Base-by-base conservation (phyloP, 2,329 filamentous ascomycete genomes). In the Emmonsiellopsis sp. region DNA sequence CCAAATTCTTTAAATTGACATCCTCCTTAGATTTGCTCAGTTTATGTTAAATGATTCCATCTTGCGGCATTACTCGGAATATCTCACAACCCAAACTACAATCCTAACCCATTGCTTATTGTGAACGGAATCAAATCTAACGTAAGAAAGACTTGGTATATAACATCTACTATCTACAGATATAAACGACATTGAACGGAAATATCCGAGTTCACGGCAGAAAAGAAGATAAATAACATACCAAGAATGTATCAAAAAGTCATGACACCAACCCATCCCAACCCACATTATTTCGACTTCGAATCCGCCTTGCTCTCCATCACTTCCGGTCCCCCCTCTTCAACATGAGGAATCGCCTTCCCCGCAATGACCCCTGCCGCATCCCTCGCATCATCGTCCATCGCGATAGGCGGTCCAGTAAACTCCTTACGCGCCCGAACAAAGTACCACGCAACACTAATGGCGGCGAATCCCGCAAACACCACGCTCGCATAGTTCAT, bases 401-500 rank as follows among this genome's bases (percentile, higher is more conserved):
- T 51, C 8, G 59, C 59, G 37, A 71, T 60, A 2, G 70, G 70
- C 26, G 83, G 83, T 0, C 83, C 83, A 3, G 73, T 82, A 60
- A 86, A 86, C 58, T 81, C 77, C 68, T 82, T 83, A 50, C 82
- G 72, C 7, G 81, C 83, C 62, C 81, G 79, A 1, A 73, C 73
- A 58, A 84, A 75, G 66, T 86, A 86, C 83, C 83, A 86, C 3
- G 72, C 58, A 9, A 83, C 66, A 50, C 81, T 83, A 55, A 85
- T 79, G 11, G 68, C 58, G 0, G 76, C 83, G 55, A 86, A 85
- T 0, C 78, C 81, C 3, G 79, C 77, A 67, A 86, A 85, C 5
- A 85, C 83, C 7, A 81, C 82, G 15, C 77, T 81, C 2, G 83
- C 82, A 63, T 85, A 86, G 66, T 86, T 86, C 82, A 86, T 86